Conservation (phyloP, 768 basidiomycete genomes). For the Termitomyces sp. region DNA sequence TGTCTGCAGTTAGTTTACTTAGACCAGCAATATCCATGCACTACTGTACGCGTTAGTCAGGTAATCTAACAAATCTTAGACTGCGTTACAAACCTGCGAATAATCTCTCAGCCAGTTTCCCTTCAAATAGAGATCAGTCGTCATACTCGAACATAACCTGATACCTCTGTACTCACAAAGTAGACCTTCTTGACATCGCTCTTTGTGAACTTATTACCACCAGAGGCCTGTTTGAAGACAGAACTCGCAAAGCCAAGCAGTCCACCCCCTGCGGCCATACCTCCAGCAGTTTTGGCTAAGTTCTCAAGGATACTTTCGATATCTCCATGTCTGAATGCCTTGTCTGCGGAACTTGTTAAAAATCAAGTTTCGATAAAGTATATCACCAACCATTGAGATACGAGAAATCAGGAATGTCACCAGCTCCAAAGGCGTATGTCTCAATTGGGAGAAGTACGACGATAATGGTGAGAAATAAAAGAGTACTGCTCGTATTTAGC, state of each 20-base stretch:
- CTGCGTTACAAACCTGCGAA: conserved; percentile 37
- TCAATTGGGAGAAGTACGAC: conserved; percentile 37
- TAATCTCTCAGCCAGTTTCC: conserved; percentile 72
- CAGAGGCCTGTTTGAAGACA: conserved; percentile 35
- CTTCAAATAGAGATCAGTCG: conserved; percentile 20
- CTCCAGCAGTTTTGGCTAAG: conserved; percentile 51
- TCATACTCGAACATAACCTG: background rate
- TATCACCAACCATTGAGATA: conserved; percentile 49
- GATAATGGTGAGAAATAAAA: conserved; percentile 31
- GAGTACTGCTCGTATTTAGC: conserved; percentile 21
- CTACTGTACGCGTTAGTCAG: conserved; percentile 18
- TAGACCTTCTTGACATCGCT: conserved; percentile 66
- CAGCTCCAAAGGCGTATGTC: conserved; percentile 52
- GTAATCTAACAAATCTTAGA: background rate
- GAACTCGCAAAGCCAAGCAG: conserved; percentile 47
- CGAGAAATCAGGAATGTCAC: conserved; percentile 68
- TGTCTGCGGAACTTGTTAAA: conserved; percentile 31
- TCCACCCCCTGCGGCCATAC: conserved; percentile 36
- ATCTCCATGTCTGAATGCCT: conserved; percentile 74
- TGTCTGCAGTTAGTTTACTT: conserved; percentile 59
- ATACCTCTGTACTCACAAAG: conserved; percentile 34
- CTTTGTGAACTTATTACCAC: conserved; percentile 55
- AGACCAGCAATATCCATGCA: conserved; percentile 71
- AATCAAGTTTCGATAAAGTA: background rate
- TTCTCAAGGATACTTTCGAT: conserved; percentile 63